These are phyloP conservation scores for Fomitopsis betulina DNA, from an alignment of 1,284 basidiomycete genomes.

Conservation along the genomic window DNA sequence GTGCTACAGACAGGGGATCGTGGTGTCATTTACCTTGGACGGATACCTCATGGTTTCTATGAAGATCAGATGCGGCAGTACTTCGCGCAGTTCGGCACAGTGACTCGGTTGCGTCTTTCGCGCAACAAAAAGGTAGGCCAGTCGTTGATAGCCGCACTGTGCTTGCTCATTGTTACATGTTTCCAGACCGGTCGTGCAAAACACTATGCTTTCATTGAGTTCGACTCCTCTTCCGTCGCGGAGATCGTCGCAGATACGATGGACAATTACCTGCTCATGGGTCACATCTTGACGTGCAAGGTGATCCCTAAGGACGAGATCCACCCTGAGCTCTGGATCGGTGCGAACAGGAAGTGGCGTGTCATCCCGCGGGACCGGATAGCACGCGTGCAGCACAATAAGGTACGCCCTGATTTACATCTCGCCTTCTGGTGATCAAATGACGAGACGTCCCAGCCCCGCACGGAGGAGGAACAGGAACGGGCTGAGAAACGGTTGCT, in stretches of 20 bases:
- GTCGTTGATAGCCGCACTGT: not conserved
- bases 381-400: conserved; percentile 74
- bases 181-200: conserved; percentile 88
- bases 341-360: conserved; percentile 92
- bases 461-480: conserved; percentile 70
- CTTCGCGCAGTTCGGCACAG: conserved; percentile 92
- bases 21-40: conserved; percentile 89
- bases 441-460: conserved; percentile 41
- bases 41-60: conserved; percentile 96
- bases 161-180: not conserved
- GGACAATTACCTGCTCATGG: conserved; percentile 97
- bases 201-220: conserved; percentile 97
- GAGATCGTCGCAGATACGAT: conserved; percentile 97
- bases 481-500: conserved; percentile 70
- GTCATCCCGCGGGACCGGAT: conserved; percentile 72
- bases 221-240: conserved; percentile 85
- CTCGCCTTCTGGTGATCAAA: not conserved
- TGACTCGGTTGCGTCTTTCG: conserved; percentile 86
- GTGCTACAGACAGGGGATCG: conserved; percentile 55
- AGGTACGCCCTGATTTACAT: conserved; percentile 40
- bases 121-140: conserved; percentile 83
- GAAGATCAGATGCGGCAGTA: conserved; percentile 92
- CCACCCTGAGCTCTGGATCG: conserved; percentile 93
- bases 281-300: conserved; percentile 89
- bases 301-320: conserved; percentile 84